phyloP scores from a whole-genome alignment of 495 filamentous ascomycete genomes.

The Thozetella sp. region DNA sequence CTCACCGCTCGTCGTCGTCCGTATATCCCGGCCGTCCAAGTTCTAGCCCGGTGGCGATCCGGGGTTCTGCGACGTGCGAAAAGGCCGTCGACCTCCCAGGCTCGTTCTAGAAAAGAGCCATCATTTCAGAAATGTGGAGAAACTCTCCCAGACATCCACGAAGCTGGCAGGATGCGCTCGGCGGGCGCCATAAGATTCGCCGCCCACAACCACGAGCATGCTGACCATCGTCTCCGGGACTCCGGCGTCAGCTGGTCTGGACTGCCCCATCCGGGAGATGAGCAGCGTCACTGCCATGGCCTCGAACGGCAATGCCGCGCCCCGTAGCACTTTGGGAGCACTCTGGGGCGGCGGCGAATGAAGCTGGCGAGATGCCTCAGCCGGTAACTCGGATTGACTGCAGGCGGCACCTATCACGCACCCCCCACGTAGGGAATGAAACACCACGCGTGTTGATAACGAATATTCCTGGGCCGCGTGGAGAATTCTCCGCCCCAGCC shows the following conservation, averaged over 20 bases:
- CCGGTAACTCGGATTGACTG: background rate
- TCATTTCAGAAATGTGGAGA: too few relatives aligned
- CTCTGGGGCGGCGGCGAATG: background rate
- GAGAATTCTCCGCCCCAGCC: background rate
- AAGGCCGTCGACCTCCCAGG: constrained; percentile 1
- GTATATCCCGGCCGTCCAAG: too few relatives aligned
- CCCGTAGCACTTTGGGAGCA: background rate
- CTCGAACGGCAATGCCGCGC: background rate
- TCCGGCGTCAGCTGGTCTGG: background rate
- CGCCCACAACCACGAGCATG: too few relatives aligned
- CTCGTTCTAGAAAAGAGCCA: too few relatives aligned
- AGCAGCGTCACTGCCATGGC: too few relatives aligned
- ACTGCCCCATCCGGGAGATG: background rate
- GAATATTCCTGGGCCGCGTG: background rate
- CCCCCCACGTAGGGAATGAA: constrained; percentile 1
- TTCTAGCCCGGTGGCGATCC: constrained; percentile 1
- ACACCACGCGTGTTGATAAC: background rate
- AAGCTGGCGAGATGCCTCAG: background rate
- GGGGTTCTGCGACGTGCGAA: background rate
- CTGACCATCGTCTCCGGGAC: background rate
- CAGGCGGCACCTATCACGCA: background rate
- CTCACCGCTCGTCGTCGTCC: background rate
- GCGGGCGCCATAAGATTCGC: too few relatives aligned
- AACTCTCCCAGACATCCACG: too few relatives aligned
- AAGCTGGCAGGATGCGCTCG: too few relatives aligned